Percentiles rank a stretch among this genome's conserved stretches.
Evolutionary conservation across 1,284 basidiomycete genomes (phyloP).

Genomic region (Melampsora medusae): DNA sequence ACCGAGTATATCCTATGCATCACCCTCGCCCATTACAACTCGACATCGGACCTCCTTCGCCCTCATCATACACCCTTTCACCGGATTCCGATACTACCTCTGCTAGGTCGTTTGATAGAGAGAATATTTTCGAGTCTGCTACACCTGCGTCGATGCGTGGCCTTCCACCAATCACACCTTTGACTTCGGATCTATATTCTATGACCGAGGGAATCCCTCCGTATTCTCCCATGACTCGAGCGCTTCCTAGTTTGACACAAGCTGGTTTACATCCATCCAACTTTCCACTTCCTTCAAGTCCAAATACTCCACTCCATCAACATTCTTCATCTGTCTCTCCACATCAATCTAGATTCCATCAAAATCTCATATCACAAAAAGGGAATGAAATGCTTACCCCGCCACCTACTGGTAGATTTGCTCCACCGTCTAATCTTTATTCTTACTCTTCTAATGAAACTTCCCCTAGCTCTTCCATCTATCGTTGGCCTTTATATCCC

Average conservation of each 20-base stretch:
- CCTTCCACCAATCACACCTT: conserved; percentile 6
- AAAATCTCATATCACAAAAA: not conserved
- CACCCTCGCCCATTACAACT: conserved; percentile 11
- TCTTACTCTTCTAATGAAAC: not conserved
- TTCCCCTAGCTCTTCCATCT: not conserved
- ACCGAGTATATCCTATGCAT: not conserved
- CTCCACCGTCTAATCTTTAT: not conserved
- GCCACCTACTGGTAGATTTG: not conserved
- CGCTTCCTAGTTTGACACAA: conserved; percentile 1
- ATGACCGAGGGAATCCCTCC: not conserved
- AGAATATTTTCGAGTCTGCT: not conserved
- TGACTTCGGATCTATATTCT: not conserved
- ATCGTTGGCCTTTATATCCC: not conserved
- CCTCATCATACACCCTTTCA: not conserved
- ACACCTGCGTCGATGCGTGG: not conserved
- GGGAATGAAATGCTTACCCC: not conserved
- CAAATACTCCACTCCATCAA: not conserved
- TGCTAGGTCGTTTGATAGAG: conserved; percentile 4
- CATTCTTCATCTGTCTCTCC: not conserved
- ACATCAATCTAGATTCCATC: not conserved
- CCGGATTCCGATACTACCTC: not conserved
- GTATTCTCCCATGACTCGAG: not conserved
- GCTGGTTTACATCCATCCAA: conserved; percentile 19
- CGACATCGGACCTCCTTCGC: not conserved
- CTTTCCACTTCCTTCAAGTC: conserved; percentile 15